Conservation (phyloP, 1,284 basidiomycete species). For the Tilletia horrida region DNA sequence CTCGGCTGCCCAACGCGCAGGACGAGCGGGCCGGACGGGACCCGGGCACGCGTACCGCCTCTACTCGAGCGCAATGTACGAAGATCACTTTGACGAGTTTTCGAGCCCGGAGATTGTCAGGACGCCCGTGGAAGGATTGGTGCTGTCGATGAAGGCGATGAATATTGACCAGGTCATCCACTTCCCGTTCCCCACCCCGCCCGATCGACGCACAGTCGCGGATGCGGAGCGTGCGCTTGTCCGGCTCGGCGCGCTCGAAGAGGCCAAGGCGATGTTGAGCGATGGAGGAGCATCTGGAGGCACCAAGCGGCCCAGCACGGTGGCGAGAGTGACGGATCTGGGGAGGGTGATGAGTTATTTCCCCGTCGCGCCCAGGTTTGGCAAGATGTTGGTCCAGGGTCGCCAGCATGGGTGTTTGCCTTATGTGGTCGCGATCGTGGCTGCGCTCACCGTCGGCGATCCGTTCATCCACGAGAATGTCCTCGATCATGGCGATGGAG, state of each 20-base stretch:
- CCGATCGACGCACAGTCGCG: slow-evolving; percentile 72
- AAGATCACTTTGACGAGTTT: slow-evolving; percentile 85
- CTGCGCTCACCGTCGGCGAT: slow-evolving; percentile 89
- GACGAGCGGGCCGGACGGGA: slow-evolving; percentile 72
- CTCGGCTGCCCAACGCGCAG: slow-evolving; percentile 69
- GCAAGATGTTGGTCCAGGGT: slow-evolving; percentile 89
- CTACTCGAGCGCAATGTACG: slow-evolving; percentile 74
- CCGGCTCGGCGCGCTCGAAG: slow-evolving; percentile 70
- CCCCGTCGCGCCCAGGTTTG: slow-evolving; percentile 86
- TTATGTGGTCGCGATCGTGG: slow-evolving; percentile 86
- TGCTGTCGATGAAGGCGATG: slow-evolving; percentile 99
- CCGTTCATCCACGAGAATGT: slow-evolving; percentile 85
- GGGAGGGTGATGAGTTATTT: slow-evolving; percentile 89
- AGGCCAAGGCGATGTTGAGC: slow-evolving; percentile 59
- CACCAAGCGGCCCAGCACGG: slow-evolving; percentile 48
- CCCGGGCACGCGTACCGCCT: slow-evolving; percentile 76
- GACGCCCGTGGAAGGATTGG: slow-evolving; percentile 93
- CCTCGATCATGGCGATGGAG: slow-evolving; percentile 60
- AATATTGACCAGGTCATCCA: slow-evolving; percentile 93
- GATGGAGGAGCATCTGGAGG: slow-evolving; percentile 45
- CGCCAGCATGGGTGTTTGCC: slow-evolving; percentile 87
- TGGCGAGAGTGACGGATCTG: slow-evolving; percentile 70
- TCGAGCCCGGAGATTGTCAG: slow-evolving; percentile 87
- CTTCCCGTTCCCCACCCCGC: slow-evolving; percentile 97
- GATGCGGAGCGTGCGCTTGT: slow-evolving; percentile 79